Conservation (phyloP, 2,329 filamentous ascomycete species). For the Colletotrichum incanum region DNA sequence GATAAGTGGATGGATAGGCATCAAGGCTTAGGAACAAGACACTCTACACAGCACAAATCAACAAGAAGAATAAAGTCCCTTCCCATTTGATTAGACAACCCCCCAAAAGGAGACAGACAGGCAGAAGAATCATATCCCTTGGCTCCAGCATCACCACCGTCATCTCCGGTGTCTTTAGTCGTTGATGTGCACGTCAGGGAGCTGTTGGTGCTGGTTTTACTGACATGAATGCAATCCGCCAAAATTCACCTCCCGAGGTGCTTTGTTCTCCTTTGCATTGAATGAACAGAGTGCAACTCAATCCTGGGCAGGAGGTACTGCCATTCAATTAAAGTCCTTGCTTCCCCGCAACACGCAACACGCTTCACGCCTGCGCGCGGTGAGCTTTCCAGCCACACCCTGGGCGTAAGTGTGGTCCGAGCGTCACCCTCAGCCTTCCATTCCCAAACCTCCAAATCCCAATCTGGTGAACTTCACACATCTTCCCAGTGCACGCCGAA, state of each 20-base stretch:
- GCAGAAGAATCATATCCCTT: slow-evolving; percentile 32
- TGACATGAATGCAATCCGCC: neutral
- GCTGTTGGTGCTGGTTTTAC: neutral
- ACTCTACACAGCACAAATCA: slow-evolving; percentile 37
- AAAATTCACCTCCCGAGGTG: neutral
- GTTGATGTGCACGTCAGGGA: neutral
- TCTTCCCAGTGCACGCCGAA: neutral
- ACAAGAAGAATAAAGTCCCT: slow-evolving; percentile 39
- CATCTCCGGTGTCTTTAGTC: neutral
- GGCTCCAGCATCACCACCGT: neutral
- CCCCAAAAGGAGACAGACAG: slow-evolving; percentile 29
- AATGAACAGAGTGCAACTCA: neutral
- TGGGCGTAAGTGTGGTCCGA: slow-evolving; percentile 33
- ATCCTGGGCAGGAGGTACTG: neutral
- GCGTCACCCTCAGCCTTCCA: slow-evolving; percentile 42
- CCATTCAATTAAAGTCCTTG: slow-evolving; percentile 43
- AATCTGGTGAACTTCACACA: slow-evolving; percentile 41
- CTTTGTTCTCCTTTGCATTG: neutral
- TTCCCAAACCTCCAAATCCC: slow-evolving; percentile 43
- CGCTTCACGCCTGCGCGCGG: slow-evolving; percentile 22
- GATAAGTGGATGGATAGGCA: slow-evolving; percentile 38
- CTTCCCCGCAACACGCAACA: slow-evolving; percentile 42
- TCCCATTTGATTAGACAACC: slow-evolving; percentile 33
- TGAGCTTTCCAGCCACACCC: slow-evolving; percentile 42
- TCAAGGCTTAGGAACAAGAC: slow-evolving; percentile 43